A percentile compares a stretch with the other conserved stretches of the same genome.
Conservation (phyloP, 306 rosid genomes). For the Sindora glabra region DNA sequence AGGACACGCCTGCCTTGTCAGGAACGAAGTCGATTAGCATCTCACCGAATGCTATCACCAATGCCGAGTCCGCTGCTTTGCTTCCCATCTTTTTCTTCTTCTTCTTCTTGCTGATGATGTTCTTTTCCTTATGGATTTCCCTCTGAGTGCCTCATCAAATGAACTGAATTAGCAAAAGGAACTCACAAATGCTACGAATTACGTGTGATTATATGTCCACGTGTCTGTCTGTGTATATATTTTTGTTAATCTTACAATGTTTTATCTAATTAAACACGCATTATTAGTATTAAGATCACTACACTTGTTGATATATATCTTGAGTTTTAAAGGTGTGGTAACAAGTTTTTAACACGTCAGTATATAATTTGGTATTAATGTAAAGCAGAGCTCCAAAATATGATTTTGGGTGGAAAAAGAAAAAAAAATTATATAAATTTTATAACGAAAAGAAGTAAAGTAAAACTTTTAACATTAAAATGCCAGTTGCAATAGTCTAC, state of each 20-base stretch:
- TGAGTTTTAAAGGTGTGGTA: background rate
- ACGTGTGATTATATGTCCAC: background rate
- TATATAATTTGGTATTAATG: background rate
- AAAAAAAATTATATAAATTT: no score
- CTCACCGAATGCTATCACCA: slow-evolving; percentile 54
- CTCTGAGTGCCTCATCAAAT: background rate
- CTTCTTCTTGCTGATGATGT: background rate
- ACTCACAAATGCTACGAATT: background rate
- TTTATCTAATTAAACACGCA: no score
- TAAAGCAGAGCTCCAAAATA: no score
- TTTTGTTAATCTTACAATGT: no score
- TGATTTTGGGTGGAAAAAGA: no score
- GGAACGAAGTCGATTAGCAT: slow-evolving; percentile 74
- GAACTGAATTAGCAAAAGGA: background rate
- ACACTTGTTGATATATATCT: no score
- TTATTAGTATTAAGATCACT: no score
- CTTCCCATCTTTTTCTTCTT: slow-evolving; percentile 23
- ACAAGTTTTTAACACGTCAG: background rate
- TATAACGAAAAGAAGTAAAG: no score
- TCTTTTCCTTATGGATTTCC: background rate
- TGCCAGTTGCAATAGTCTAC: background rate
- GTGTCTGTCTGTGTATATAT: background rate
- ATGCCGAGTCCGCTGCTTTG: slow-evolving; percentile 15
- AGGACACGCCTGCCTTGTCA: slow-evolving; percentile 44
- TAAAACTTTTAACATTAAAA: background rate